phyloP scores from a whole-genome alignment of 2,329 filamentous ascomycete genomes.

The Sphaerulina vaccinii region DNA sequence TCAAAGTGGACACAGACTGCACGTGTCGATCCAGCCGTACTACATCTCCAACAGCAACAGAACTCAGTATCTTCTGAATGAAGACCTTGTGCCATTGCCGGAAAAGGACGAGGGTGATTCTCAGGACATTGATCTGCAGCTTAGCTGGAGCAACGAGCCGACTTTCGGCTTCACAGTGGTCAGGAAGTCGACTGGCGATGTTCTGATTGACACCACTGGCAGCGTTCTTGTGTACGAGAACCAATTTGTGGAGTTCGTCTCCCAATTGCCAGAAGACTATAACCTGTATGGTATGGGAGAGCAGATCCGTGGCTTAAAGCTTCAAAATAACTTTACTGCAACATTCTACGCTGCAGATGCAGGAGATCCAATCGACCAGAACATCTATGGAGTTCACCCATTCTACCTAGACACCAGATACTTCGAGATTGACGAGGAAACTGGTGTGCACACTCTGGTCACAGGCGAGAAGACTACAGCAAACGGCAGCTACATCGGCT shows the following conservation, averaged over 20 bases:
- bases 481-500: conserved; percentile 59
- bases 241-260: conserved; percentile 73
- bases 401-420: conserved; percentile 80
- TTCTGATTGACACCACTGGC: conserved; percentile 66
- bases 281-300: conserved; percentile 73
- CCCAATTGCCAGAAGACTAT: conserved; percentile 65
- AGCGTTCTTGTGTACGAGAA: conserved; percentile 69
- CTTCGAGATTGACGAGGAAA: conserved; percentile 55
- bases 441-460: conserved; percentile 51
- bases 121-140: conserved; percentile 49
- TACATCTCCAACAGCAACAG: conserved; percentile 48
- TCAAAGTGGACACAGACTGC: conserved; percentile 59
- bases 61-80: conserved; percentile 60
- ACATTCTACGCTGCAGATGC: conserved; percentile 68
- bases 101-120: conserved; percentile 42
- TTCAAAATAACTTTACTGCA: conserved; percentile 71
- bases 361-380: conserved; percentile 62
- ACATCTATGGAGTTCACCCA: conserved; percentile 74
- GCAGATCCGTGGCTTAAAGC: conserved; percentile 66
- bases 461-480: conserved; percentile 54
- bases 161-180: conserved; percentile 58
- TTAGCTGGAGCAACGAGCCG: conserved; percentile 58
- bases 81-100: conserved; percentile 61
- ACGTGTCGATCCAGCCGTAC: conserved; percentile 68
- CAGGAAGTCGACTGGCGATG: conserved; percentile 61